Evolutionary conservation across 2,329 filamentous ascomycete genomes (phyloP).

Genomic region (Thielaviopsis musarum): DNA sequence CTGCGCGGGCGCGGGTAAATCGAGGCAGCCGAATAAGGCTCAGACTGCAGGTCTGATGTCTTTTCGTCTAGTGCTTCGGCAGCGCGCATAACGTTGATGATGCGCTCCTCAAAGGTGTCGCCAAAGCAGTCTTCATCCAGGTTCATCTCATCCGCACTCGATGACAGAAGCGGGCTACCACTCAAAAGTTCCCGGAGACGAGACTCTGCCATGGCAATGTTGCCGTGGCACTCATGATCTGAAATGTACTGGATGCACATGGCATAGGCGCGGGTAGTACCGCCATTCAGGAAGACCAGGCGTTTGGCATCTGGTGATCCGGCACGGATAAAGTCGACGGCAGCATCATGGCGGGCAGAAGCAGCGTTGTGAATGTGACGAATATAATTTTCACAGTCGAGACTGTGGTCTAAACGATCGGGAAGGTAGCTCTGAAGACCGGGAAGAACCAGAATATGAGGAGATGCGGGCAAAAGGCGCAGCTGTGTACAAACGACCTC

Average conservation of each 20-base stretch:
- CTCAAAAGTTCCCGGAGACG: slow-evolving; percentile 35
- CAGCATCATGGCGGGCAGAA: slow-evolving; percentile 28
- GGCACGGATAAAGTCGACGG: slow-evolving; percentile 32
- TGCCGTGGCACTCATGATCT: slow-evolving; percentile 32
- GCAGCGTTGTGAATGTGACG: slow-evolving; percentile 34
- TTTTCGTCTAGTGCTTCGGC: slow-evolving; percentile 40
- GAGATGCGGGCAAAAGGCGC: slow-evolving; percentile 39
- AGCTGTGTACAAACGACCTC: slow-evolving; percentile 42
- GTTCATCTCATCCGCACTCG: neutral
- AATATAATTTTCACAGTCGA: slow-evolving; percentile 24
- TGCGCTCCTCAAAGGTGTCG: slow-evolving; percentile 26
- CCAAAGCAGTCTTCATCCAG: slow-evolving; percentile 11
- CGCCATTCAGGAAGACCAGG: slow-evolving; percentile 44
- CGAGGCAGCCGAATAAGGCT: slow-evolving; percentile 26
- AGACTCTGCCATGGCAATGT: slow-evolving; percentile 30
- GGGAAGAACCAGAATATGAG: slow-evolving; percentile 41
- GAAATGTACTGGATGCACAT: slow-evolving; percentile 38
- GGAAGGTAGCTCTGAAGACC: slow-evolving; percentile 30
- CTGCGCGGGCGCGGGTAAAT: slow-evolving; percentile 27
- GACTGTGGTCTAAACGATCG: slow-evolving; percentile 16
- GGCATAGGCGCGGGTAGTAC: slow-evolving; percentile 35
- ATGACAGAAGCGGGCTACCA: slow-evolving; percentile 26
- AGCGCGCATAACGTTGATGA: slow-evolving; percentile 38
- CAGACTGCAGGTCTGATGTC: slow-evolving; percentile 36
- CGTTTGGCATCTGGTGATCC: slow-evolving; percentile 31